Base-by-base conservation (phyloP, 208 protist species). In the Crithidia sp. region DNA sequence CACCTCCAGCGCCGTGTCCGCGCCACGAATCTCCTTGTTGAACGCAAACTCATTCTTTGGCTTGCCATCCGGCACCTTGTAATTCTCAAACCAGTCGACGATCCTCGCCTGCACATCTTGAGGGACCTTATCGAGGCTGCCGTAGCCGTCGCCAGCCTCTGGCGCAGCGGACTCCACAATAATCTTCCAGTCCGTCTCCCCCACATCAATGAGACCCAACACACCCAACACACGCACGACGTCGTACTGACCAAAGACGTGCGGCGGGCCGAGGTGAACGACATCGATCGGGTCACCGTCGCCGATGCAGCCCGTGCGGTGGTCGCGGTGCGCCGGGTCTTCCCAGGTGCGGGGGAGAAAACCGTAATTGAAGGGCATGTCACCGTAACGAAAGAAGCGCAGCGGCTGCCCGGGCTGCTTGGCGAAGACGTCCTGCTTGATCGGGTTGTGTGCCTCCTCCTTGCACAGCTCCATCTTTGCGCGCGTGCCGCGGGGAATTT, bases 331-430 rank as follows among this genome's bases (percentile, higher is more conserved):
- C 54, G 10, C 28, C 16, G 89, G 85, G 58, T 94, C 81, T 78
- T 98, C 96, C 93, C 93, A 98, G 28, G 96, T 98, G 45, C 91
- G 93, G n/a, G 97, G 97, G 14, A 98, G 79, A 53, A 96, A 96
- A 44, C 97, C 97, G 81, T 99, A 99, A 79, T 99, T 98, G 65
- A 97, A 98, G 7, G 96, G 90, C 61, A 96, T 87, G 75, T 97
- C 93, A 10, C 87, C 89, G 74, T 95, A 96, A 9, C 61, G 71
- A 62, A 95, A 95, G 71, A 79, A 95, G 43, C 92, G 88, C 71
- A 96, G 83, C n/a, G 86, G 87, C 67, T 85, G 69, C 10, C 78
- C 81, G 8, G 74, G 67, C 64, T 83, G 70, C 71, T 90, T 87
- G 28, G 77, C 79, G 55, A 85, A 79, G 43, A 89, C 71, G 81